phyloP scores from a whole-genome alignment of 2,329 filamentous ascomycete genomes.

The Cytospora paraplurivora region DNA sequence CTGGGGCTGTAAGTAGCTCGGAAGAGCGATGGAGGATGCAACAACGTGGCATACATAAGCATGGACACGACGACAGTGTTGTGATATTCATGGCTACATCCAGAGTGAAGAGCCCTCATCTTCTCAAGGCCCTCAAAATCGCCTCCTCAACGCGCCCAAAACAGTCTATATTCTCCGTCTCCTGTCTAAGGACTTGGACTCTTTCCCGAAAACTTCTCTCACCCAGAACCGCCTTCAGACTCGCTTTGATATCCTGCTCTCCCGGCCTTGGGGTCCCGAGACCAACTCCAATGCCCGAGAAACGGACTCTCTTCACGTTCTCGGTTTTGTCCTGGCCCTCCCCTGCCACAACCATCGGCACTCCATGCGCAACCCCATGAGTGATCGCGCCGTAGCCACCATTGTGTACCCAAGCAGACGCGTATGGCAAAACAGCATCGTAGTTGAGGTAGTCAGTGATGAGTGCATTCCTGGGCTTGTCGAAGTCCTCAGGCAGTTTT shows the following conservation, averaged over 20 bases:
- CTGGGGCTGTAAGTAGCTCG: no score
- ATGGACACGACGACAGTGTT: no score
- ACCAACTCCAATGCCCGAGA: conserved; percentile 40
- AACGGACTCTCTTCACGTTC: conserved; percentile 40
- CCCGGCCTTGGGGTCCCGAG: conserved; percentile 35
- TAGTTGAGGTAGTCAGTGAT: conserved; percentile 44
- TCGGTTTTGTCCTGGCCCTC: conserved; percentile 47
- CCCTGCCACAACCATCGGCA: conserved; percentile 45
- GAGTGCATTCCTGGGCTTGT: conserved; percentile 37
- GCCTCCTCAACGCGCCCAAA: conserved; percentile 36
- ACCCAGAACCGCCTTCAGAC: conserved; percentile 36
- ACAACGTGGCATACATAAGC: no score
- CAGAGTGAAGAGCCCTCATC: background rate
- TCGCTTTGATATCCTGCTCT: conserved; percentile 34
- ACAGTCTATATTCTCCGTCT: conserved; percentile 37
- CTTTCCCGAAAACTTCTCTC: conserved; percentile 31
- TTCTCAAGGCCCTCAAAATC: conserved; percentile 10
- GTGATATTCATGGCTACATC: no score
- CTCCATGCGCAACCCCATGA: conserved; percentile 44
- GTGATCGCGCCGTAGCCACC: conserved; percentile 45
- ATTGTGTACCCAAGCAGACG: conserved; percentile 44
- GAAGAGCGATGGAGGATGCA: no score
- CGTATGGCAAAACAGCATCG: conserved; percentile 42
- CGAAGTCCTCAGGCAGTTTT: conserved; percentile 29
- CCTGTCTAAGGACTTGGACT: conserved; percentile 34